Conservation (phyloP, 1,284 basidiomycete genomes). For the Entoloma clypeatum region DNA sequence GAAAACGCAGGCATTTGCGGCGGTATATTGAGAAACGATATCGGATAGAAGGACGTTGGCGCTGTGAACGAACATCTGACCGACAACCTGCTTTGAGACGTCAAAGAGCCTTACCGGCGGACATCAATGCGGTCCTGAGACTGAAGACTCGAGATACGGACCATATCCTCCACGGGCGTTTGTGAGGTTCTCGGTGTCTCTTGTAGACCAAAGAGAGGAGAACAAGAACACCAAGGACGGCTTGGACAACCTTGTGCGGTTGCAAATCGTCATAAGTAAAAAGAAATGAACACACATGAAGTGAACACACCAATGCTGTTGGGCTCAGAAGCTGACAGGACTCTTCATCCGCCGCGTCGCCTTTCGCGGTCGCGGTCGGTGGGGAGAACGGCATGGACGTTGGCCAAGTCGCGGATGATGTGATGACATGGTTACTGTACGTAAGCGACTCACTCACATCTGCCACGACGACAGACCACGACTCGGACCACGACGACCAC, state of each 20-base stretch:
- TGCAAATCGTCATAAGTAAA: conserved; percentile 11
- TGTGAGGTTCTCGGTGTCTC: conserved; percentile 80
- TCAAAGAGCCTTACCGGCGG: conserved; percentile 67
- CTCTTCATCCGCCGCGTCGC: conserved; percentile 41
- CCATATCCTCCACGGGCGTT: conserved; percentile 93
- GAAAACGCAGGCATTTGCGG: conserved; percentile 82
- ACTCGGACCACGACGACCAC: conserved; percentile 3
- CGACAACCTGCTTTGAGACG: conserved; percentile 88
- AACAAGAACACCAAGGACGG: conserved; percentile 84
- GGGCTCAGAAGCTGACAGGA: conserved; percentile 66
- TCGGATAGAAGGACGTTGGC: conserved; percentile 82
- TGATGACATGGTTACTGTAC: conserved; percentile 2
- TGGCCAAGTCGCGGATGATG: neutral
- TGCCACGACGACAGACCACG: neutral
- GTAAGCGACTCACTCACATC: conserved; percentile 13
- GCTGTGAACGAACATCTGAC: conserved; percentile 88
- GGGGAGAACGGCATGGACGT: conserved; percentile 10
- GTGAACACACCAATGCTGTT: conserved; percentile 53
- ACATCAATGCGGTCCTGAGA: conserved; percentile 7
- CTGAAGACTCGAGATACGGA: conserved; percentile 30
- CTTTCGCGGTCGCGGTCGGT: conserved; percentile 9
- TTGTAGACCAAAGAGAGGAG: conserved; percentile 85
- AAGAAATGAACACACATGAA: conserved; percentile 12
- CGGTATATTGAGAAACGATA: conserved; percentile 60
- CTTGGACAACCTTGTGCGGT: conserved; percentile 70